phyloP scores from a whole-genome alignment of 1,139 yeast species.

The Blastobotrys malaysiensis region DNA sequence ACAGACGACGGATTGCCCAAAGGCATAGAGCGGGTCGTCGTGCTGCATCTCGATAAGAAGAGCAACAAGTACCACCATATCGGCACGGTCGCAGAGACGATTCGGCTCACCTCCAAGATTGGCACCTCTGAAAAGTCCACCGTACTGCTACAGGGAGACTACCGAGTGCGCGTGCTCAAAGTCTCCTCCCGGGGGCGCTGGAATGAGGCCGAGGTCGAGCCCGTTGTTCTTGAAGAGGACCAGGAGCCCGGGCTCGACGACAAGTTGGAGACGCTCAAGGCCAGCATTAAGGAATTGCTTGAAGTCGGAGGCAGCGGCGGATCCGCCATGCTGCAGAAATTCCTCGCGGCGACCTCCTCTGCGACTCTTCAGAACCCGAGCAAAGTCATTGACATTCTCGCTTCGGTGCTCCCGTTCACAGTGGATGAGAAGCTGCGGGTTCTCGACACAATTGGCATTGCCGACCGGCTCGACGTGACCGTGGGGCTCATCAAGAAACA shows the following conservation, averaged over 20 bases:
- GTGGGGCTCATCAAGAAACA: slow-evolving; percentile 21
- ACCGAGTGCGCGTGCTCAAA: slow-evolving; percentile 7
- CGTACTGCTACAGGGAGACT: slow-evolving; percentile 10
- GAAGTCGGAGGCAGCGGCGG: slow-evolving; percentile 15
- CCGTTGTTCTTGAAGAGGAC: background rate
- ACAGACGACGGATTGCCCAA: slow-evolving; percentile 6
- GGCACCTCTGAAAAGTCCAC: background rate
- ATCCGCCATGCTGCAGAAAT: slow-evolving; percentile 8
- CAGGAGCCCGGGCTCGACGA: slow-evolving; percentile 13
- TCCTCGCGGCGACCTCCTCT: slow-evolving; percentile 13
- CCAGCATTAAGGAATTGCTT: slow-evolving; percentile 11
- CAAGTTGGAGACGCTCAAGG: slow-evolving; percentile 23
- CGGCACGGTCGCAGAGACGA: slow-evolving; percentile 4
- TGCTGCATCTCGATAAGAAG: slow-evolving; percentile 6
- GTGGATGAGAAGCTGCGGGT: slow-evolving; percentile 29
- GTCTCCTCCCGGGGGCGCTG: background rate
- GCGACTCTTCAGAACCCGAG: slow-evolving; percentile 28
- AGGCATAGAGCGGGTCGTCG: slow-evolving; percentile 8
- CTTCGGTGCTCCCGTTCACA: slow-evolving; percentile 34
- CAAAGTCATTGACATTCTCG: slow-evolving; percentile 33
- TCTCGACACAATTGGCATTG: slow-evolving; percentile 27
- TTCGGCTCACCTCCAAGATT: background rate
- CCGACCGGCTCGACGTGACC: slow-evolving; percentile 26
- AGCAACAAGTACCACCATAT: background rate
- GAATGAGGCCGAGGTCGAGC: slow-evolving; percentile 2